A percentile compares a stretch with the other conserved stretches of the same genome.
Conservation (phyloP, 2,329 filamentous ascomycete species). For the Colletotrichum echinochloae region DNA sequence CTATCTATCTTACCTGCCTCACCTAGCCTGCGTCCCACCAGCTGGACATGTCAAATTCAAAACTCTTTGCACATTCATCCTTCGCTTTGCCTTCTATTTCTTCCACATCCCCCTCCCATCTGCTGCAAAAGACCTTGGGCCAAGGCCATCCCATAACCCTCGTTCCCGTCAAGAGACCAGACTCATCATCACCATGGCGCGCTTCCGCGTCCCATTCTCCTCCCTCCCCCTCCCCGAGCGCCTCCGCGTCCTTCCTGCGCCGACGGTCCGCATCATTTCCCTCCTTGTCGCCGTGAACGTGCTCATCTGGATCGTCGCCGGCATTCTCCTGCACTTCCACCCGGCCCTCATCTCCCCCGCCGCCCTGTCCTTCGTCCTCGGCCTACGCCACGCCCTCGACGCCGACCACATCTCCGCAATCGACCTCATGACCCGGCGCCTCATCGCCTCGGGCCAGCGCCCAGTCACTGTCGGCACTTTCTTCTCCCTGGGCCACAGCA, state of each 20-base stretch:
- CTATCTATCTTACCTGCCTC: no score
- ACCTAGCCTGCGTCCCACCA: constrained; percentile 9
- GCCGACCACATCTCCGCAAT: constrained; percentile 93
- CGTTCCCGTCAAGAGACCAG: not conserved
- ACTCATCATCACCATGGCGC: constrained; percentile 30
- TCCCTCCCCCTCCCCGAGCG: constrained; percentile 45
- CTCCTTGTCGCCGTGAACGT: constrained; percentile 64
- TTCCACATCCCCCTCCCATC: not conserved
- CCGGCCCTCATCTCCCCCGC: constrained; percentile 80
- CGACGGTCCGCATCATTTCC: constrained; percentile 61
- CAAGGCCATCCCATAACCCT: not conserved
- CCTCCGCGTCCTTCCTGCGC: constrained; percentile 47
- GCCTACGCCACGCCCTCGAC: constrained; percentile 93
- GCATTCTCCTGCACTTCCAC: constrained; percentile 65
- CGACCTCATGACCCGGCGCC: constrained; percentile 91
- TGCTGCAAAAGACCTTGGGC: not conserved
- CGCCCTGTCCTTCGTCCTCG: constrained; percentile 87
- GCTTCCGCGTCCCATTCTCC: constrained; percentile 36
- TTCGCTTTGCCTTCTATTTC: not conserved
- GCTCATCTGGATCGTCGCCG: constrained; percentile 66
- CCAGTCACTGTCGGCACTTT: constrained; percentile 95
- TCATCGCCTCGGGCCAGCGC: constrained; percentile 85
- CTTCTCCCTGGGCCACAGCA: constrained; percentile 94
- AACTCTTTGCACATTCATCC: not conserved
- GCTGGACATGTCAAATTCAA: constrained; percentile 15